Evolutionary conservation across 371 early-diverging fungal species (phyloP).

Genomic region (Chytridium lagenaria): DNA sequence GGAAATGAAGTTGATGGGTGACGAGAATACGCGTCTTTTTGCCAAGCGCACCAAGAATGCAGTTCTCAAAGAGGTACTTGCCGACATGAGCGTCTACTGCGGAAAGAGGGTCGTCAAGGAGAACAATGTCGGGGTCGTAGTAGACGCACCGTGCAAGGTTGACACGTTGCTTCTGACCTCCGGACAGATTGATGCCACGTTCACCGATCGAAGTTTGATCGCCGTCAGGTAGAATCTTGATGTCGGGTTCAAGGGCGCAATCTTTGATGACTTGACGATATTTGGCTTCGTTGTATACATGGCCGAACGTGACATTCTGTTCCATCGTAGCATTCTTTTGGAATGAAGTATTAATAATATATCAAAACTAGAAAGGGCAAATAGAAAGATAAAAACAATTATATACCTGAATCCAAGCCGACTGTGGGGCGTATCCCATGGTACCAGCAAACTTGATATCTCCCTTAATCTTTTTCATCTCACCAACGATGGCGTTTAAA

Average conservation of each 20-base stretch:
- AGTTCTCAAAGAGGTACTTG: conserved; percentile 54
- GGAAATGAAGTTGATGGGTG: conserved; percentile 65
- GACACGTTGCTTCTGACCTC: conserved; percentile 57
- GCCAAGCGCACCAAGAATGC: conserved; percentile 46
- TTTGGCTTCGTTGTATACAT: conserved; percentile 38
- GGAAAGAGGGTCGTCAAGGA: conserved; percentile 80
- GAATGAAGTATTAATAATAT: too few relatives aligned
- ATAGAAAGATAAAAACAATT: too few relatives aligned
- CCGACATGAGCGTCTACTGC: conserved; percentile 70
- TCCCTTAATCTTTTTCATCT: conserved; percentile 54
- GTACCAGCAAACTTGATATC: conserved; percentile 44
- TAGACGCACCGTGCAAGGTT: conserved; percentile 53
- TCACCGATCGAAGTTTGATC: conserved; percentile 54
- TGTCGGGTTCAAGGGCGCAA: conserved; percentile 53
- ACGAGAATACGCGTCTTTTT: conserved; percentile 58
- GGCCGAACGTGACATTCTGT: conserved; percentile 54
- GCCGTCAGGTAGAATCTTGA: conserved; percentile 52
- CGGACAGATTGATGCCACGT: conserved; percentile 54
- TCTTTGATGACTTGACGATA: conserved; percentile 48
- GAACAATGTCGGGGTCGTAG: conserved; percentile 65
- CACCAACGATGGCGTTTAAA: conserved; percentile 64
- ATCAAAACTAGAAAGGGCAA: too few relatives aligned
- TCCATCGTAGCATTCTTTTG: conserved; percentile 53
- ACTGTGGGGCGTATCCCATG: conserved; percentile 60
- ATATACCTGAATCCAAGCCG: conserved; percentile 65